Percentiles rank a stretch among this genome's conserved stretches.
Conservation (phyloP, 1,284 basidiomycete species). For the Microbotryomycetes sp. region DNA sequence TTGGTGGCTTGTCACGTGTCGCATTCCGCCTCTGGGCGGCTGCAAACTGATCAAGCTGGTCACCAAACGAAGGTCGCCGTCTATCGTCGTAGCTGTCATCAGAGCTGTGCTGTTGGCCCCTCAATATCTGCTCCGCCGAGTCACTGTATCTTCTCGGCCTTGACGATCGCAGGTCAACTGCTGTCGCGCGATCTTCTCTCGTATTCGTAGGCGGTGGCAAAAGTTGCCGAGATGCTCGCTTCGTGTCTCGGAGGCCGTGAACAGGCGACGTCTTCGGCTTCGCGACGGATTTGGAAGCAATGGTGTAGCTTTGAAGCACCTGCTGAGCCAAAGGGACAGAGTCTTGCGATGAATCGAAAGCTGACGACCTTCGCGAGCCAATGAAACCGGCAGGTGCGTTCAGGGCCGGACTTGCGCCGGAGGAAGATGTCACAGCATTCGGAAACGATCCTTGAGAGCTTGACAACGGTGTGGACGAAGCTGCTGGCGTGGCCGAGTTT, state of each 20-base stretch:
- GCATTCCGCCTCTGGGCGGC: no score
- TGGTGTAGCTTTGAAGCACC: no score
- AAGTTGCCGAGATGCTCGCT: no score
- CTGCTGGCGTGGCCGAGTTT: background rate
- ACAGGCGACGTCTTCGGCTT: no score
- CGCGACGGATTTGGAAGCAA: no score
- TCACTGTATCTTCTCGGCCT: background rate
- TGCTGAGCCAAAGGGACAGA: background rate
- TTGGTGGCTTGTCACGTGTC: no score
- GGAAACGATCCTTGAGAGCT: background rate
- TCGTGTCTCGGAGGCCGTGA: no score
- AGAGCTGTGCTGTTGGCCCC: no score
- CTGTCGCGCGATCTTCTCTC: no score
- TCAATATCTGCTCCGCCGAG: background rate
- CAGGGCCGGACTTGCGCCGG: background rate
- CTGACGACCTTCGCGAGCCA: background rate
- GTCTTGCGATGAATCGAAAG: background rate
- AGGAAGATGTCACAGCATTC: background rate
- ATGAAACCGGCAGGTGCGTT: background rate
- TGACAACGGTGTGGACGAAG: background rate
- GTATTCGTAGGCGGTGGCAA: no score
- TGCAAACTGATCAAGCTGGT: background rate
- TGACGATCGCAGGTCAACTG: no score
- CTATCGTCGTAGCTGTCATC: slow-evolving; percentile 9
- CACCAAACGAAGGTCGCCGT: slow-evolving; percentile 1